Conservation (phyloP, 129 eudicot species). For the Helichrysum umbraculigerum region DNA sequence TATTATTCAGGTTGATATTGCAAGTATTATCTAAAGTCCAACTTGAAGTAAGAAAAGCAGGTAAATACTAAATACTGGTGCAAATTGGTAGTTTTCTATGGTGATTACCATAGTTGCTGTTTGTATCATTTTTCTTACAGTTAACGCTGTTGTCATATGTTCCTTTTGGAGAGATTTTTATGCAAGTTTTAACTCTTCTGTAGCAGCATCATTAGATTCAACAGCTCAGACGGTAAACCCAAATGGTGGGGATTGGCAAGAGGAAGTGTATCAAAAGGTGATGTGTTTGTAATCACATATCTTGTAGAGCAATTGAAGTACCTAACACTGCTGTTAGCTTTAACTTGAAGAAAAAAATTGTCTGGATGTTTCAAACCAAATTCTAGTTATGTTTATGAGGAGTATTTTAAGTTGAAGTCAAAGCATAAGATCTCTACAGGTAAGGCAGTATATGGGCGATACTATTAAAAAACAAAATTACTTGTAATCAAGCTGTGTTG, state of each 20-base stretch:
- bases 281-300: slow-evolving; percentile 12
- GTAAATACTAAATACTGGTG: not conserved
- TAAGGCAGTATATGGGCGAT: slow-evolving; percentile 9
- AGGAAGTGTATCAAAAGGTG: slow-evolving; percentile 97
- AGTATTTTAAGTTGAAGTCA: not conserved
- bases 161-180: slow-evolving; percentile 21
- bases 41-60: not conserved
- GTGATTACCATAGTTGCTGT: not conserved
- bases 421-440: not conserved
- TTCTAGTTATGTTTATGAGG: not conserved
- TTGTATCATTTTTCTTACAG: slow-evolving; percentile 11
- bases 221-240: slow-evolving; percentile 73
- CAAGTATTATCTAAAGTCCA: not conserved
- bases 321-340: slow-evolving; percentile 2
- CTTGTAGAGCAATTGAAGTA: slow-evolving; percentile 14
- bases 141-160: not conserved
- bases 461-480: not conserved
- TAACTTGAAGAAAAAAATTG: not conserved
- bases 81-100: not conserved
- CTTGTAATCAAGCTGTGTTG: not conserved
- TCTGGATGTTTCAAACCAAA: not conserved
- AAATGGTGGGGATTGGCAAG: slow-evolving; percentile 91
- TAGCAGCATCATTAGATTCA: slow-evolving; percentile 90
- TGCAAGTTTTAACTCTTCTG: slow-evolving; percentile 20
- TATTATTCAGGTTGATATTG: not conserved